These are phyloP conservation scores for Elsinoe fawcettii DNA, from an alignment of 2,329 filamentous ascomycete genomes.

Conservation along the genomic window DNA sequence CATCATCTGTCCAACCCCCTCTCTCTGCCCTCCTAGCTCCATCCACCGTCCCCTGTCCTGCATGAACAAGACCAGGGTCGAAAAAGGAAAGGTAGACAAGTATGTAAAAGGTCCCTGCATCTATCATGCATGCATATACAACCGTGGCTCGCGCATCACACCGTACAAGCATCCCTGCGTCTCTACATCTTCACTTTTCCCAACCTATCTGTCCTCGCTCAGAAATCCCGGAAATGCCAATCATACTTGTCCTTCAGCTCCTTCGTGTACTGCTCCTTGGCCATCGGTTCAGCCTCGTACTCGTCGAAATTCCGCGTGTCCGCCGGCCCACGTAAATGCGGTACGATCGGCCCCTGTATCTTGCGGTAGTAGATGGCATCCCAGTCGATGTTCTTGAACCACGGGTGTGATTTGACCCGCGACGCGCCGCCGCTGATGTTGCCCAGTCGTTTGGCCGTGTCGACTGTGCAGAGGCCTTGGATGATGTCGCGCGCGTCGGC, in stretches of 20 bases:
- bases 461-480: slow-evolving; percentile 66
- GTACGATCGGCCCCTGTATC: slow-evolving; percentile 62
- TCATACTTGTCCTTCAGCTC: slow-evolving; percentile 65
- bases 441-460: slow-evolving; percentile 68
- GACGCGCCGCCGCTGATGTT: slow-evolving; percentile 68
- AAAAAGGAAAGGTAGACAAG: background rate
- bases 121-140: background rate
- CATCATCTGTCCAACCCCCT: background rate
- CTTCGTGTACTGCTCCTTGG: slow-evolving; percentile 58
- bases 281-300: slow-evolving; percentile 68
- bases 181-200: background rate
- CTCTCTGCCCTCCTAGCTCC: background rate
- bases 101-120: background rate
- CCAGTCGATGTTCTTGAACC: slow-evolving; percentile 69
- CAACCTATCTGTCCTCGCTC: no score
- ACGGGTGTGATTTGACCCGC: slow-evolving; percentile 66
- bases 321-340: slow-evolving; percentile 62
- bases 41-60: background rate
- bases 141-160: background rate
- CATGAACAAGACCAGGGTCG: background rate
- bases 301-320: slow-evolving; percentile 76
- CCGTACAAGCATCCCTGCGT: background rate
- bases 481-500: slow-evolving; percentile 66
- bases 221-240: slow-evolving; percentile 64
- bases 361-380: slow-evolving; percentile 59